Evolutionary conservation across 2,329 filamentous ascomycete genomes (phyloP), one percentile per base, ranked within the genome.

Genomic region (Sporothrix phasma): DNA sequence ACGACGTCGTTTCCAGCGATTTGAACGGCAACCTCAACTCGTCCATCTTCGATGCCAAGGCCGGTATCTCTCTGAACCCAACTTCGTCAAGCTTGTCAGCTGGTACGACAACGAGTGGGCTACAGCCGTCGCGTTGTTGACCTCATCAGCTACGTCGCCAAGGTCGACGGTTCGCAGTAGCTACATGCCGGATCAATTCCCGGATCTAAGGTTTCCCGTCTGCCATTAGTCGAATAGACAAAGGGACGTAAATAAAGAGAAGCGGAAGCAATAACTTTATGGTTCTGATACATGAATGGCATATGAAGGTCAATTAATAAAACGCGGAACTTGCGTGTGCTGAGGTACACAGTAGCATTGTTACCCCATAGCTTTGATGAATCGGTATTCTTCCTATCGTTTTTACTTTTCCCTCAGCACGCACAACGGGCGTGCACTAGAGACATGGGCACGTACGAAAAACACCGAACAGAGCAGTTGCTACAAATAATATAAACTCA

Each of bases 101-200:
- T 97, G 93, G 94, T 96, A 96, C 82, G 92, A 96, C 85, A 97
- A 97, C 85, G 93, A 97, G 87, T 97, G 92, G 92, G 92, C 76
- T 97, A 99, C 89, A 95, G 90, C 79, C 92, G 92, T 83, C 94
- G 89, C 86, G 89, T 92, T 74, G 81, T 92, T 72, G 89, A 94
- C 80, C 88, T 94, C 73, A 76, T 85, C 76, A 81, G 83, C 79
- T 88, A 92, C 83, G 84, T 92, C 73, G 82, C 88, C 79, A 89
- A 90, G 84, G 87, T 88, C 69, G 89, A 92, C 74, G 83, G 75
- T 73, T 74, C 76, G 76, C 79, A 83, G 72, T 82, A 79, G 59
- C 62, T 67, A 51, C 65, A 65, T 65, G 65, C 29, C 64, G 51
- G 45, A 62, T 64, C 31, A 58, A 17, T 24, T 53, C 65, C 17